A percentile compares a stretch with the other conserved stretches of the same genome.
Evolutionary conservation across 1,139 yeast species (phyloP).

Genomic region (Saccharomyces hybrid): DNA sequence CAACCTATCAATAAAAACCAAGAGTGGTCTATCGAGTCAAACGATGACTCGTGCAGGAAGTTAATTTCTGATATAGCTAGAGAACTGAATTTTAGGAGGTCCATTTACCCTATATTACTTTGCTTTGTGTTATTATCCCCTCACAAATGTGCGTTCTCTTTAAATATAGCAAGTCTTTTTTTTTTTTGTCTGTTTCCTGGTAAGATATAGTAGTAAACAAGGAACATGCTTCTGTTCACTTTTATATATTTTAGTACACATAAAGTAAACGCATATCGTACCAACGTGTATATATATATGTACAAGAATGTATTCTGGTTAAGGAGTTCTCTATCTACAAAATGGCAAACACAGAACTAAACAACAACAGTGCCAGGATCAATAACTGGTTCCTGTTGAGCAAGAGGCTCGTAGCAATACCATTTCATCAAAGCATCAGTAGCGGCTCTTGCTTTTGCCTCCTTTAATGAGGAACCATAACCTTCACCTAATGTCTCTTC

Average conservation of each 20-base stretch:
- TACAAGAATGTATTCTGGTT: background rate
- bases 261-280: background rate
- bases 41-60: background rate
- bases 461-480: constrained; percentile 82
- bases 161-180: background rate
- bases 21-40: background rate
- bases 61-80: background rate
- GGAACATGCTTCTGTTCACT: background rate
- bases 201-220: background rate
- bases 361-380: constrained; percentile 40
- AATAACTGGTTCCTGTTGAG: constrained; percentile 33
- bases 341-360: constrained; percentile 13
- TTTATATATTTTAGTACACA: background rate
- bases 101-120: background rate
- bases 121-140: no score
- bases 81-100: background rate
- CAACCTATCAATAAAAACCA: background rate
- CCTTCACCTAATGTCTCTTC: constrained; percentile 85
- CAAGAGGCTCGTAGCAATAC: constrained; percentile 80
- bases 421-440: constrained; percentile 86
- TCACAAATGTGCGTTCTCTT: background rate
- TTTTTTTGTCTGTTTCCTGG: background rate
- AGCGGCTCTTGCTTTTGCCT: constrained; percentile 88
- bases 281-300: constrained; percentile 6
- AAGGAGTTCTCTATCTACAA: background rate